Base-by-base conservation (phyloP, 208 protist species). In the Trypanosoma lewisi region DNA sequence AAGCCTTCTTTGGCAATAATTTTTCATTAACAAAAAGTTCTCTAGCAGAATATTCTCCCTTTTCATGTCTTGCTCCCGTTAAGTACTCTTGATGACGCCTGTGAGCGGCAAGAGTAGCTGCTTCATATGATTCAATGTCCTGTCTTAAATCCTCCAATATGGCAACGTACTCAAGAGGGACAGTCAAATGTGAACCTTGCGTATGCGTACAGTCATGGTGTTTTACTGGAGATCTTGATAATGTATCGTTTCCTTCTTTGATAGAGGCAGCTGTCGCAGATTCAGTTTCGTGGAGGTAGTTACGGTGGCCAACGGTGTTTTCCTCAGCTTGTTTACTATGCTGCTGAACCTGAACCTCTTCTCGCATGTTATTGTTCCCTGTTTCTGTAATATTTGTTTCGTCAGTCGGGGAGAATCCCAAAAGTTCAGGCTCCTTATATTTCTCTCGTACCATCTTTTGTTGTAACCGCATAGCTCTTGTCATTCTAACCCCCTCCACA, bases 401-500 rank as follows among this genome's bases (percentile, higher is more conserved):
- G 23, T 39, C 31, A 4, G 17, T 19, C 50, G 37, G 27, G 21
- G 19, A 4, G 5, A 28, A 50, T 59, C 27, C 62, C 14, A 50
- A 0, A 57, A 33, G 9, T 47, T 21, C 31, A 7, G 21, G 16
- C 16, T 36, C 41, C 33, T 21, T 41, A 50, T 63, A 70, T 16
- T 63, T 62, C n/a, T 56, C 48, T 31, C 47, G 34, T 21, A 70
- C 37, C 65, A 62, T 70, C 34, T 63, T 66, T 47, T 52, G 67
- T 8, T 73, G 49, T 45, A 73, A 48, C 30, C 47, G 48, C 60
- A 73, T 63, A 14, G 59, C 30, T 60, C 67, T 60, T 48, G 67
- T 73, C 60, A 67, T 55, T 27, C 52, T 51, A 11, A 73, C 59
- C n/a, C 67, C 67, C 33, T 64, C 57, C 3, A 73, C 59, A 41